Evolutionary conservation across 2,329 filamentous ascomycete species (phyloP), one percentile per base, ranked within the genome.

Genomic region (Aciculosporium take): DNA sequence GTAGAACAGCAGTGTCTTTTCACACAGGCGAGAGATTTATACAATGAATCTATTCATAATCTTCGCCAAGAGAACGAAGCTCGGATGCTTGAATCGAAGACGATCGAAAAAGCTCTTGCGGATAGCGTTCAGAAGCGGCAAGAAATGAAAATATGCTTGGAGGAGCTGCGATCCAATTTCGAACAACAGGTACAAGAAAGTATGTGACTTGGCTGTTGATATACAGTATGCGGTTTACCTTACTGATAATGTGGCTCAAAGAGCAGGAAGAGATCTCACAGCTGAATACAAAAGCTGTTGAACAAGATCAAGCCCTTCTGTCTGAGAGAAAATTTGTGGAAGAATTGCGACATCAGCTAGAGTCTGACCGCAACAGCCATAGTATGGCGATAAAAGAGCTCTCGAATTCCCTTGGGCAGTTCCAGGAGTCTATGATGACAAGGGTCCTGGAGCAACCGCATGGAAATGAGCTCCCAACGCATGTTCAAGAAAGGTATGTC

Each of bases 1-100:
- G 45, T 49, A 2, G 68, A 73, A 43, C 69, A 73, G 23, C 66
- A 71, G 42, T 50, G 50, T 5, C 54, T 72, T 1, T 69, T 59
- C 46, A 50, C 45, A 3, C 53, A 55, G 30, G 56, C 58, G 7
- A 58, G 54, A 32, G 40, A 53, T 2, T 54, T 54, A 32, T 63
- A 59, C 39, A 45, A 63, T 13, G 45, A 60, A 2, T 49, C 58
- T 0, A 56, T 62, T 9, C 45, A 54, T 1, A 49, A 65, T 21
- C 42, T 69, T 5, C 55, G 52, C 15, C 48, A 53, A 8, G 58
- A 65, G 18, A 54, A 55, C 23, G 40, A 49, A 2, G 45, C 46
- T 9, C 52, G 55, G 3, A 46, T 46, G 10, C 21, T 48, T 24
- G 47, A 55, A 5, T 44, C 49, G 2, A 40, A 47, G 5, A 45